Evolutionary conservation across 306 rosid genomes (phyloP), one percentile per base, ranked within the genome.

Genomic region (Pyrus betulifolia): DNA sequence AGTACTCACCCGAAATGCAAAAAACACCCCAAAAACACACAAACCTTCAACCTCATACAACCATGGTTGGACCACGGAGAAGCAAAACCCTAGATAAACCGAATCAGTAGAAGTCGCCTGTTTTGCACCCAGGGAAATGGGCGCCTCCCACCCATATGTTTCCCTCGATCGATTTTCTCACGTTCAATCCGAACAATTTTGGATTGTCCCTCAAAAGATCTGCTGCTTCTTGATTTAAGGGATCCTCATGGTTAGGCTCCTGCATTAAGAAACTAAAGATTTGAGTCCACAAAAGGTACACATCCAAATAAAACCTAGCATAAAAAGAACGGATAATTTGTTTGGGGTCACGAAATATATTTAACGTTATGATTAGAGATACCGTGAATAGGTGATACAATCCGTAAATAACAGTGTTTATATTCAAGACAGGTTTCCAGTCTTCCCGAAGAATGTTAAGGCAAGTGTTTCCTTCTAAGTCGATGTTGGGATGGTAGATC

Each of bases 401-500:
- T 42, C 84, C 86, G 25, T 82, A 85, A 40, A 85, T 76, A 35
- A 82, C 59, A 55, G 88, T 82, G 80, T 80, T 82, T 15, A 79
- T 82, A 30, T 77, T 82, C 21, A 82, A 79, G 30, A 82, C 84
- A 35, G 86, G 86, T 69, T 85, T 85, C 88, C 88, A 85, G 71
- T 85, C 86, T 76, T 82, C 84, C 22, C 88, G 77, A 62, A 85
- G 80, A 64, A 85, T 74, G 60, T 82, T 76, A 38, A 85, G 88
- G 70, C 88, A 82, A 70, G 79, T 83, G 51, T 82, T 85, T 74
- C 88, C 86, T 82, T 85, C 88, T 82, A 85, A 73, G 68, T 82
- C 86, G 6, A 85, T 82, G 52, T 85, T 85, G 40, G 88, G 88
- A 85, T 85, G 88, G 67, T 85, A 85, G 25, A 85, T 77, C 88